Conservation (phyloP, 1,139 yeast genomes). For the Candida sp. region DNA sequence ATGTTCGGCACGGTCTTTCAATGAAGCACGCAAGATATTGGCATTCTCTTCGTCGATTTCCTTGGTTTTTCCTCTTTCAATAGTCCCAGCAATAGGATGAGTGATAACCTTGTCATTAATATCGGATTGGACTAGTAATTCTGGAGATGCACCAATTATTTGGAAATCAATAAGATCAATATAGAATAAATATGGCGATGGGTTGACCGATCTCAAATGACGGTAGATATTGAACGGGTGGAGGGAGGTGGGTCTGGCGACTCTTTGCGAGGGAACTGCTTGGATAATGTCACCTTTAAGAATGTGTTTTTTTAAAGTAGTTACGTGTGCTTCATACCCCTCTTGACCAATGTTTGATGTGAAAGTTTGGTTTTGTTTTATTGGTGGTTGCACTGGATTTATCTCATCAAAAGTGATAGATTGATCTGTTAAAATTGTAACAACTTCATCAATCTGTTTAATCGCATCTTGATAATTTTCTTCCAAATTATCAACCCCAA, state of each 20-base stretch:
- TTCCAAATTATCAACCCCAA: constrained; percentile 47
- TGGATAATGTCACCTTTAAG: constrained; percentile 91
- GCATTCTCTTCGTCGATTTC: constrained; percentile 92
- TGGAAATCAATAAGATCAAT: constrained; percentile 91
- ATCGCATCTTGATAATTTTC: constrained; percentile 56
- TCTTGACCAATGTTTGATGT: constrained; percentile 88
- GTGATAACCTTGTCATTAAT: constrained; percentile 71
- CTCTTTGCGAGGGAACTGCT: constrained; percentile 97
- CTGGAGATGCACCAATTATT: constrained; percentile 97
- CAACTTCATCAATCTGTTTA: constrained; percentile 54
- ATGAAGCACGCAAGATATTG: constrained; percentile 64
- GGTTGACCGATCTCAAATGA: constrained; percentile 92
- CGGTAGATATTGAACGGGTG: constrained; percentile 97
- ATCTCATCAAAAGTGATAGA: constrained; percentile 32
- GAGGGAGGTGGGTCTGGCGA: constrained; percentile 88
- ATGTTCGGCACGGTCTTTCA: constrained; percentile 96
- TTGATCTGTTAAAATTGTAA: constrained; percentile 37
- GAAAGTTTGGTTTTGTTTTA: constrained; percentile 61
- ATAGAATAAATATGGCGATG: constrained; percentile 94
- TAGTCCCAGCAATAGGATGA: constrained; percentile 98
- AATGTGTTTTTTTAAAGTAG: constrained; percentile 73
- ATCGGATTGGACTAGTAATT: constrained; percentile 82
- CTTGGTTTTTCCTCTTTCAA: constrained; percentile 80
- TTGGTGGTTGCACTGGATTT: constrained; percentile 63
- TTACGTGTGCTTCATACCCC: constrained; percentile 86